These are phyloP conservation scores for Saksenaea oblongispora DNA, from an alignment of 371 early-diverging fungal genomes.

Conservation along the genomic window DNA sequence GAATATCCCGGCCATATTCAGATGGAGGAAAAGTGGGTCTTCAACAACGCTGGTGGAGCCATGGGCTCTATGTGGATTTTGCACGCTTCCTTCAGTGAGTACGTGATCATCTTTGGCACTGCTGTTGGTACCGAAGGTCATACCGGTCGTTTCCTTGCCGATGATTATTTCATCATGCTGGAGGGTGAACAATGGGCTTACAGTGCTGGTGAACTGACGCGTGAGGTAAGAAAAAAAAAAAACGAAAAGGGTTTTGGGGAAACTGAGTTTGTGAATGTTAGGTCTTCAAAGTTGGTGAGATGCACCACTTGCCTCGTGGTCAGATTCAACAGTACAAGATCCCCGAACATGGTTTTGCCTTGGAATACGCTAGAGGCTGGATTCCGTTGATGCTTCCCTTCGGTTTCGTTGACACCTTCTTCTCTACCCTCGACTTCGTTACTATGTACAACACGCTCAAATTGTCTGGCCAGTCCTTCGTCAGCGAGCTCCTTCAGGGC, in stretches of 20 bases:
- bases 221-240: constrained; percentile 23
- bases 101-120: constrained; percentile 59
- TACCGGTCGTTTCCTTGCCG: constrained; percentile 51
- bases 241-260: not conserved
- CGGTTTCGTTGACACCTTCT: constrained; percentile 49
- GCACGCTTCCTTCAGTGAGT: constrained; percentile 55
- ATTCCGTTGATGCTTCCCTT: constrained; percentile 60
- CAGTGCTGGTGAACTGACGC: constrained; percentile 40
- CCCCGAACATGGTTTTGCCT: constrained; percentile 55
- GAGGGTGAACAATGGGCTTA: constrained; percentile 63
- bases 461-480: constrained; percentile 30
- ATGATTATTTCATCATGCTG: constrained; percentile 60
- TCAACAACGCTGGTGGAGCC: constrained; percentile 61
- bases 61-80: constrained; percentile 61
- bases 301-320: constrained; percentile 54
- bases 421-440: constrained; percentile 49
- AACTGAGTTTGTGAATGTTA: constrained; percentile 3
- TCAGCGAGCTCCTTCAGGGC: constrained; percentile 39
- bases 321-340: constrained; percentile 55
- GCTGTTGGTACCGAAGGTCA: constrained; percentile 61
- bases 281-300: constrained; percentile 50
- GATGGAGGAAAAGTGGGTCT: constrained; percentile 53
- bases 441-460: constrained; percentile 37
- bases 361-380: constrained; percentile 61
- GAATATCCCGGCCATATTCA: constrained; percentile 49